Evolutionary conservation across 139 green algal species (phyloP).

Genomic region (Diplosphaera chodatii): DNA sequence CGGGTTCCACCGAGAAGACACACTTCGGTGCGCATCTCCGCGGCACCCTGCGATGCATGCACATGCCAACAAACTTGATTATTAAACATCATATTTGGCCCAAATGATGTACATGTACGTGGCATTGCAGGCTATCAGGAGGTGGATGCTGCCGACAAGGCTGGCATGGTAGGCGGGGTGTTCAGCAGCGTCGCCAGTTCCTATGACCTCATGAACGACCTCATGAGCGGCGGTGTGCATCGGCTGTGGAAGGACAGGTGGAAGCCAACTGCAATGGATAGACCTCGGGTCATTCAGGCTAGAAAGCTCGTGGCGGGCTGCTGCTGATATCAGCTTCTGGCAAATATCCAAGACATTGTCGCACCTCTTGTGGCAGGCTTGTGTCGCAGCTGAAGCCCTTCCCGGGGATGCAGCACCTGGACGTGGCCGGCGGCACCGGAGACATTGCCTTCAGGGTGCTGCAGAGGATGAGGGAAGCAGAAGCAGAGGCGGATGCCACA

Average conservation of each 20-base stretch:
- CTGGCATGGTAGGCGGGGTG: constrained; percentile 71
- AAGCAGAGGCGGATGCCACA: constrained; percentile 19
- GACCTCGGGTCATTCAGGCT: too few relatives aligned
- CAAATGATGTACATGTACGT: too few relatives aligned
- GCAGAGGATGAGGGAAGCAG: constrained; percentile 40
- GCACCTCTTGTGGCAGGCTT: too few relatives aligned
- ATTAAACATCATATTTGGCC: too few relatives aligned
- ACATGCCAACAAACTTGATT: too few relatives aligned
- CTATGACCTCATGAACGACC: constrained; percentile 99
- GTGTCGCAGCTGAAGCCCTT: constrained; percentile 74
- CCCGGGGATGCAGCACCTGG: constrained; percentile 85
- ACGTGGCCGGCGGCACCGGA: constrained; percentile 95
- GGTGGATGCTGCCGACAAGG: constrained; percentile 53
- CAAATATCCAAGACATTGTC: too few relatives aligned
- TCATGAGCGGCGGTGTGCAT: constrained; percentile 96
- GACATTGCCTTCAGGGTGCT: constrained; percentile 86
- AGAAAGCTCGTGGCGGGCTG: too few relatives aligned
- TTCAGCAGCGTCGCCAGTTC: constrained; percentile 84
- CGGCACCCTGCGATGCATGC: too few relatives aligned
- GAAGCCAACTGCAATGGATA: too few relatives aligned
- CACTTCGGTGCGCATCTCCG: too few relatives aligned
- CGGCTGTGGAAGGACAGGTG: constrained; percentile 92
- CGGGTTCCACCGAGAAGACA: too few relatives aligned
- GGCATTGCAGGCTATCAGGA: constrained; percentile 29
- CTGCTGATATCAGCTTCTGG: too few relatives aligned